A percentile compares a stretch with the other conserved stretches of the same genome.
Evolutionary conservation across 495 filamentous ascomycete species (phyloP).

Genomic region (Aspergillus kassunensis): DNA sequence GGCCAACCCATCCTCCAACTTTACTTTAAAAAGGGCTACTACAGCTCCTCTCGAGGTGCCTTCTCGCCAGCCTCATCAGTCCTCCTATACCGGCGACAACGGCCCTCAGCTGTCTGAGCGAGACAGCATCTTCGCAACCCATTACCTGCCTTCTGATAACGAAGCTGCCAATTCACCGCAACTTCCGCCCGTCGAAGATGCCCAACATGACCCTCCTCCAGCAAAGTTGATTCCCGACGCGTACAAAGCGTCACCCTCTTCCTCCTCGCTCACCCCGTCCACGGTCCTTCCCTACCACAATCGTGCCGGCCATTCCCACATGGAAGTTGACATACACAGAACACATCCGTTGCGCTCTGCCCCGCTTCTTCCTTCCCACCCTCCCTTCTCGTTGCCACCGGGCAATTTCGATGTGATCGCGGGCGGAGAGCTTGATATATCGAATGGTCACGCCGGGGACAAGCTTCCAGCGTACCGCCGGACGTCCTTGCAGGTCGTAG

Average conservation of each 20-base stretch:
- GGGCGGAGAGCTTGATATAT: constrained; percentile 20
- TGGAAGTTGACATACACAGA: constrained; percentile 46
- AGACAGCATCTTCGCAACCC: constrained; percentile 62
- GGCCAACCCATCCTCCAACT: constrained; percentile 28
- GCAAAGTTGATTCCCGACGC: constrained; percentile 27
- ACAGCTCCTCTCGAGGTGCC: constrained; percentile 28
- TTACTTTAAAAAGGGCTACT: constrained; percentile 36
- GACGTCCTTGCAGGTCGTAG: constrained; percentile 20
- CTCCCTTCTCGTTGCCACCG: constrained; percentile 28
- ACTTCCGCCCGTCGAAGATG: constrained; percentile 36
- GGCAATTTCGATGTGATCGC: constrained; percentile 26
- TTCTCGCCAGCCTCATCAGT: constrained; percentile 20
- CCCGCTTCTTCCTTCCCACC: constrained; percentile 27
- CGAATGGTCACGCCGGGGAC: constrained; percentile 13
- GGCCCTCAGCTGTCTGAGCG: constrained; percentile 56
- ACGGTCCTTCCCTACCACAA: constrained; percentile 35
- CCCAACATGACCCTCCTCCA: constrained; percentile 23
- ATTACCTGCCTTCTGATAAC: constrained; percentile 51
- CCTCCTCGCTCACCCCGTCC: constrained; percentile 31
- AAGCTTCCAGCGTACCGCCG: constrained; percentile 14
- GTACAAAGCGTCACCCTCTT: constrained; percentile 29
- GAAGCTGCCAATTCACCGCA: constrained; percentile 44
- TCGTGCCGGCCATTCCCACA: constrained; percentile 35
- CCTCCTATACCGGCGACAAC: constrained; percentile 18
- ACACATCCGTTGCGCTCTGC: constrained; percentile 31